Conservation (phyloP, 495 filamentous ascomycete species). For the Aspergillus sparsus region DNA sequence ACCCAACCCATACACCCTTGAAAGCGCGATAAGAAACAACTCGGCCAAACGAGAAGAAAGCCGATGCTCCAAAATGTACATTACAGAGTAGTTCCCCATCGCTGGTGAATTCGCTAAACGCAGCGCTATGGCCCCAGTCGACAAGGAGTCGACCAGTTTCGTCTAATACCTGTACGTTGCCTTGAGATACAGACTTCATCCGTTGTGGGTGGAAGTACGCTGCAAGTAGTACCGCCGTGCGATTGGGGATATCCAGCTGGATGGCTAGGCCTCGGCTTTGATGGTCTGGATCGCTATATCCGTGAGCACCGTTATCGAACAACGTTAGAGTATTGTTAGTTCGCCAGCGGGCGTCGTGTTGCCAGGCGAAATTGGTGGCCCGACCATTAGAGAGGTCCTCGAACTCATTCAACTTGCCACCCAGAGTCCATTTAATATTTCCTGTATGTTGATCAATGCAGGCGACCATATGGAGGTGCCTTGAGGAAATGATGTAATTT, state of each 20-base stretch:
- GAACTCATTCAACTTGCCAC: slow-evolving; percentile 49
- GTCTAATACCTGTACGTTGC: slow-evolving; percentile 57
- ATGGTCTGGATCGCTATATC: slow-evolving; percentile 26
- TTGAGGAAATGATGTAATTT: slow-evolving; percentile 54
- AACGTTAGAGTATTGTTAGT: slow-evolving; percentile 44
- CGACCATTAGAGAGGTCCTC: slow-evolving; percentile 39
- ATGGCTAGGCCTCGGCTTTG: slow-evolving; percentile 35
- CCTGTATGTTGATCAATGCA: slow-evolving; percentile 40
- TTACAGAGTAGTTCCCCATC: slow-evolving; percentile 53
- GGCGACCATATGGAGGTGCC: slow-evolving; percentile 47
- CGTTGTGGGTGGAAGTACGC: slow-evolving; percentile 37
- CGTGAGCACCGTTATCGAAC: slow-evolving; percentile 49
- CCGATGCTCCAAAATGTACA: slow-evolving; percentile 40
- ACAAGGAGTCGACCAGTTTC: slow-evolving; percentile 53
- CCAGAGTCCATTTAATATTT: slow-evolving; percentile 45
- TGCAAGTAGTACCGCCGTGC: slow-evolving; percentile 26
- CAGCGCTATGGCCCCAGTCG: slow-evolving; percentile 59
- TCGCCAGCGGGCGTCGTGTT: slow-evolving; percentile 54
- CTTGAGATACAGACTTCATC: slow-evolving; percentile 53
- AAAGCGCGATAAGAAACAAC: slow-evolving; percentile 40
- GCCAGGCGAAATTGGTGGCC: slow-evolving; percentile 52
- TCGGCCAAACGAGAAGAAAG: slow-evolving; percentile 41
- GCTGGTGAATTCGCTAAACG: slow-evolving; percentile 55
- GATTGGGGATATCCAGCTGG: slow-evolving; percentile 30
- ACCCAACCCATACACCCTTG: slow-evolving; percentile 42